Evolutionary conservation across 257 asterid genomes (phyloP), one percentile per base, ranked within the genome.

Genomic region (Solanum etuberosum): DNA sequence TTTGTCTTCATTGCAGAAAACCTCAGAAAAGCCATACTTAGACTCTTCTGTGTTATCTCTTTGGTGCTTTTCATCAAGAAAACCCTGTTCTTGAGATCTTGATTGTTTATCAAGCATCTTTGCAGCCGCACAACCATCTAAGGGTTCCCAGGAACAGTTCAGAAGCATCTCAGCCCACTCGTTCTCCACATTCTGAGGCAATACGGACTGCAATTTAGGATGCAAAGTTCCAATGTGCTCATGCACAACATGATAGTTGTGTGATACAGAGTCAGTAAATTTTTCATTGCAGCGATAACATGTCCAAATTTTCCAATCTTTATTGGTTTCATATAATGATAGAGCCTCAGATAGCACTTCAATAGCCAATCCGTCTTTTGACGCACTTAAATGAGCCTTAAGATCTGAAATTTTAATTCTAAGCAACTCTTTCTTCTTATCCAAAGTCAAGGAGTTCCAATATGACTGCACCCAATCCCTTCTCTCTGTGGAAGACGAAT

Each of bases 131-230:
- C 83, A 89, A 86, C 94, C 86, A 32, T 97, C 98, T 83, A 96
- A 87, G 4, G 99, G 98, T 90, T 94, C 96, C 99, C 99, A 97
- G 68, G 91, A 84, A 88, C 95, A 95, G 83, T 92, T 92, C 40
- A 96, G 91, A 90, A 97, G 96, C 98, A 95, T 93, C 89, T 97
- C 97, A 35, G 93, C 92, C 99, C 99, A 96, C 90, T 95, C 94
- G 67, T 91, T 90, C 72, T 95, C 98, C 90, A 97, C 94, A 88
- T 34, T 89, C 91, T 93, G 94, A 32, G 99, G 99, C 87, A 96
- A 86, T 67, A 92, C 86, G 18, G 94, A 91, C 93, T 96, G 95
- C 97, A 94, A 88, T 90, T 94, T 92, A 80, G 98, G 99, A 86
- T 88, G 57, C 89, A 94, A 92, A 89, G 90, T 92, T 76, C 92